Conservation (phyloP, 495 filamentous ascomycete species). For the Daldinia loculata region DNA sequence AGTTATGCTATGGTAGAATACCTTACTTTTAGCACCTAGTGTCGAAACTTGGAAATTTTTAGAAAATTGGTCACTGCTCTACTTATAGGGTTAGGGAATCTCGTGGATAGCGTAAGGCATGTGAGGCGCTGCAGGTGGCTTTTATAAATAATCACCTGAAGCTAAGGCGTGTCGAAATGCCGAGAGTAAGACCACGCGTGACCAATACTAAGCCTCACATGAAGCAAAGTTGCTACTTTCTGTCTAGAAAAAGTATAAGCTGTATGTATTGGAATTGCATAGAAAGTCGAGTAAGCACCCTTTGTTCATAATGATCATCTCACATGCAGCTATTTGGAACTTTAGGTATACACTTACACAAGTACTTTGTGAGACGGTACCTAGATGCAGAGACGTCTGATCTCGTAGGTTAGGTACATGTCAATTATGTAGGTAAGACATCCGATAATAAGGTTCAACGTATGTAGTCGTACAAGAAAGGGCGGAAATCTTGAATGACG, state of each 20-base stretch:
- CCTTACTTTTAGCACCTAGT: background rate
- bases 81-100: conserved; percentile 3
- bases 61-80: background rate
- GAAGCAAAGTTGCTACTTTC: conserved; percentile 7
- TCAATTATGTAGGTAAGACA: too few relatives aligned
- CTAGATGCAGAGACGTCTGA: too few relatives aligned
- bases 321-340: too few relatives aligned
- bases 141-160: conserved; percentile 32
- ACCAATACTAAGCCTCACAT: conserved; percentile 30
- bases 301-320: too few relatives aligned
- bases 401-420: too few relatives aligned
- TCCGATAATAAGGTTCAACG: too few relatives aligned
- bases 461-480: background rate
- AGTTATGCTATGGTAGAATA: too few relatives aligned
- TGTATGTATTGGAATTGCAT: too few relatives aligned
- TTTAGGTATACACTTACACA: too few relatives aligned
- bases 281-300: too few relatives aligned
- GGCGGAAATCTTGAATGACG: background rate
- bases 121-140: conserved; percentile 35
- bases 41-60: background rate
- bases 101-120: conserved; percentile 26
- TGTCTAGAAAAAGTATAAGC: background rate
- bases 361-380: too few relatives aligned
- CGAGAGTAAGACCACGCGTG: conserved; percentile 22
- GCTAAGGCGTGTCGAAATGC: conserved; percentile 11